phyloP scores from a whole-genome alignment of 495 filamentous ascomycete species.

The Saxophila tyrrhenica region DNA sequence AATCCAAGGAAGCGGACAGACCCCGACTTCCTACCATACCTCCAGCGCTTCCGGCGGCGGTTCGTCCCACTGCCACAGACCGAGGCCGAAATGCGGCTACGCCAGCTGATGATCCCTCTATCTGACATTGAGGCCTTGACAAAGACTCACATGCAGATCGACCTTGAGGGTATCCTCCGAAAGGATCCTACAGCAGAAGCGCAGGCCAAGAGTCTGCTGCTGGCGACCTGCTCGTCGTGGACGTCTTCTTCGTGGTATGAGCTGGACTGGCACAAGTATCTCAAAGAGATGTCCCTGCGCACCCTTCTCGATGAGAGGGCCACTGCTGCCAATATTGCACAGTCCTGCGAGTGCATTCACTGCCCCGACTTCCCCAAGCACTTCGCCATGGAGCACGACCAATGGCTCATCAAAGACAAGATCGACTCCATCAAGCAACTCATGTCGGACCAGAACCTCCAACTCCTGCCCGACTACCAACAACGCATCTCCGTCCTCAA shows the following conservation, averaged over 20 bases:
- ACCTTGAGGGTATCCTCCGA: constrained; percentile 23
- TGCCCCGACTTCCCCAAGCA: constrained; percentile 78
- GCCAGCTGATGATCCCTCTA: constrained; percentile 52
- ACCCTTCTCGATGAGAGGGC: constrained; percentile 60
- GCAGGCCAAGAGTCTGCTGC: constrained; percentile 49
- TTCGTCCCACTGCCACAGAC: constrained; percentile 47
- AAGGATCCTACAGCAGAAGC: constrained; percentile 29
- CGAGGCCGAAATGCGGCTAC: constrained; percentile 46
- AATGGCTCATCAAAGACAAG: constrained; percentile 87
- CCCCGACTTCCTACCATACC: constrained; percentile 68
- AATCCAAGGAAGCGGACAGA: constrained; percentile 53
- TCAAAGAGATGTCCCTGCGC: constrained; percentile 66
- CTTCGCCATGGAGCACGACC: constrained; percentile 86
- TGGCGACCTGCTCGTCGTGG: constrained; percentile 57
- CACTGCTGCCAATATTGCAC: constrained; percentile 45
- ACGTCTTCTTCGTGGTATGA: constrained; percentile 67
- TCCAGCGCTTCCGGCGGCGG: constrained; percentile 50
- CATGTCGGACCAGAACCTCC: constrained; percentile 93
- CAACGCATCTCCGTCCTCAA: constrained; percentile 85
- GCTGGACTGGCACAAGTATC: constrained; percentile 57
- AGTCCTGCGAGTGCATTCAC: constrained; percentile 43
- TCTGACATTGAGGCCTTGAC: constrained; percentile 74
- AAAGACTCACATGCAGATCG: constrained; percentile 39
- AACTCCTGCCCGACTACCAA: constrained; percentile 94
- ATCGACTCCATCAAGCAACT: constrained; percentile 72